Evolutionary conservation across 169 alveolate genomes (phyloP).

Genomic region (Eimeria sp.): DNA sequence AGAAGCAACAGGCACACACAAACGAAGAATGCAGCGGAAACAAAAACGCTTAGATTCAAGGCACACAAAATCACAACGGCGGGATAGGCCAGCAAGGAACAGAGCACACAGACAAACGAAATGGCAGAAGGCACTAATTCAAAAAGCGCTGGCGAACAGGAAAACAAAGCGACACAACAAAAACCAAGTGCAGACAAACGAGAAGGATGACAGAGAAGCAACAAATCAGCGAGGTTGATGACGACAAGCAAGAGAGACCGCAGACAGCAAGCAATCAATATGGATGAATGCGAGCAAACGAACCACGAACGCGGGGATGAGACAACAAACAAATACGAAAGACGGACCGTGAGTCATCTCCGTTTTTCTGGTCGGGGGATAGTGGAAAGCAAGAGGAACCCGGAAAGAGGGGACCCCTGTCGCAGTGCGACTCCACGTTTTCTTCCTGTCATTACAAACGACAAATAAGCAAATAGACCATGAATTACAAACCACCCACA

Average conservation of each 20-base stretch:
- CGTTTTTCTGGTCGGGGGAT: slow-evolving; percentile 85
- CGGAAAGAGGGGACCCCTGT: slow-evolving; percentile 98
- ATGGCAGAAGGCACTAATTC: neutral
- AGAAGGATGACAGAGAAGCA: too few relatives aligned
- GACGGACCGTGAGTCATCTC: slow-evolving; percentile 68
- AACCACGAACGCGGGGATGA: neutral
- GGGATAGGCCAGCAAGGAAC: neutral
- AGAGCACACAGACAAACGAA: neutral
- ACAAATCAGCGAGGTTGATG: too few relatives aligned
- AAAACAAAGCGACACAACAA: neutral
- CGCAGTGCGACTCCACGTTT: slow-evolving; percentile 96
- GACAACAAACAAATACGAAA: neutral
- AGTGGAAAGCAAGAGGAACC: slow-evolving; percentile 92
- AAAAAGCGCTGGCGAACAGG: neutral
- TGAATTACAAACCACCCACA: neutral
- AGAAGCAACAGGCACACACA: neutral
- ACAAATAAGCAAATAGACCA: neutral
- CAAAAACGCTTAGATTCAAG: neutral
- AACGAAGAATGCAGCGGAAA: neutral
- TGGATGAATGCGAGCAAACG: neutral
- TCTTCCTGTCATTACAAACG: slow-evolving; percentile 91
- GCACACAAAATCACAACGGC: neutral
- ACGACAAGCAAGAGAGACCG: neutral
- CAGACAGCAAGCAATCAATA: neutral
- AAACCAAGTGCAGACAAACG: too few relatives aligned